These are phyloP conservation scores for Penicillium daleae DNA, from an alignment of 495 filamentous ascomycete species.

Conservation along the genomic window DNA sequence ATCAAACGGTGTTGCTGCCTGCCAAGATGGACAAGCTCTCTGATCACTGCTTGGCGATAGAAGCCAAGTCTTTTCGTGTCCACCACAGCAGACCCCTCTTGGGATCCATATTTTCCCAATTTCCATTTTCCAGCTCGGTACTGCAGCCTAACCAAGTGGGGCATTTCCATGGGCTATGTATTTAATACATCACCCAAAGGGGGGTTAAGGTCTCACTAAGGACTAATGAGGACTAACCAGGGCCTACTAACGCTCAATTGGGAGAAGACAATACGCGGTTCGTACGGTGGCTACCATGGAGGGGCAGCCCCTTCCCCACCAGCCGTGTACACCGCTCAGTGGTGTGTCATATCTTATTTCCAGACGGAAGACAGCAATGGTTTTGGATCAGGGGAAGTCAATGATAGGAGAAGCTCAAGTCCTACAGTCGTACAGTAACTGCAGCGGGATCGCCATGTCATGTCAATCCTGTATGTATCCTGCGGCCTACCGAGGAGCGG, in stretches of 20 bases:
- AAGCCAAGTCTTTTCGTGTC: constrained; percentile 5
- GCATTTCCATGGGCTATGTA: not conserved
- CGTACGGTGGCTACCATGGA: not conserved
- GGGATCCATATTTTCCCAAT: not conserved
- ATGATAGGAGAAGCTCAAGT: not conserved
- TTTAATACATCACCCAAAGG: not conserved
- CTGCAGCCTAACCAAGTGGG: not conserved
- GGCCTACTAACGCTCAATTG: not conserved
- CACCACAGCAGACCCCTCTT: not conserved
- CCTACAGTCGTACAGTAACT: not conserved
- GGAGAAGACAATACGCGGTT: not conserved
- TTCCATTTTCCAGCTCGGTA: not conserved
- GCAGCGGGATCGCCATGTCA: not conserved
- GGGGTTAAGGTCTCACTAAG: not conserved
- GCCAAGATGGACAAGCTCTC: constrained; percentile 6
- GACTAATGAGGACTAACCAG: not conserved
- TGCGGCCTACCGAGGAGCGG: not conserved
- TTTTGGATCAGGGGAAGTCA: not conserved
- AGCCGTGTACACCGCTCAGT: constrained; percentile 5
- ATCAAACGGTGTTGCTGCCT: not conserved
- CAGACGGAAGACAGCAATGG: not conserved
- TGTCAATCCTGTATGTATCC: not conserved
- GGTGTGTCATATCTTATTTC: not conserved
- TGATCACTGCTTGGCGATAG: constrained; percentile 2
- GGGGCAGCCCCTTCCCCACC: not conserved